Conservation (phyloP, 208 protist species). For the Acanthamoeba royreba region DNA sequence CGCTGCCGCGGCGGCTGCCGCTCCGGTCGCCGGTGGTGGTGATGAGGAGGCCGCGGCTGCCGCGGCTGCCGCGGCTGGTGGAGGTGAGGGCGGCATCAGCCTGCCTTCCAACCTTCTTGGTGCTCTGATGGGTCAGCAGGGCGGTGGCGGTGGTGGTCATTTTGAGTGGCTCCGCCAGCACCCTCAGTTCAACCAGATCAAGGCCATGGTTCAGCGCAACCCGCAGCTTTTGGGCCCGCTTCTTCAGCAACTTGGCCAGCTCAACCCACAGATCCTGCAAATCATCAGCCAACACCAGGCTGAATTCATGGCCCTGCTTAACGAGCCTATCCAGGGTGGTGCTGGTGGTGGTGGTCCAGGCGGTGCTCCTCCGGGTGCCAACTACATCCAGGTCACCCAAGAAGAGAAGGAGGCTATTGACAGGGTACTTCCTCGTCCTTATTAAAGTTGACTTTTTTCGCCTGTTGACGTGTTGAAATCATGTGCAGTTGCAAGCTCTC, state of each 20-base stretch:
- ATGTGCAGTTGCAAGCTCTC: conserved; percentile 25
- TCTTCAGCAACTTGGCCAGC: conserved; percentile 62
- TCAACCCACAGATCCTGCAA: conserved; percentile 73
- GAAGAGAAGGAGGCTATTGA: conserved; percentile 49
- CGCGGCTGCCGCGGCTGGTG: not conserved
- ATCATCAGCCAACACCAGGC: conserved; percentile 73
- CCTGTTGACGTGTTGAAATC: not conserved
- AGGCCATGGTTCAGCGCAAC: conserved; percentile 63
- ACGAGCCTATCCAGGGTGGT: conserved; percentile 44
- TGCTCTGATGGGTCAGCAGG: not conserved
- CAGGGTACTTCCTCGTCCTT: not conserved
- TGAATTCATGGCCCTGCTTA: conserved; percentile 75
- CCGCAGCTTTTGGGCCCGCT: conserved; percentile 65
- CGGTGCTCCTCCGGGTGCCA: not conserved
- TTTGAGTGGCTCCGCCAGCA: conserved; percentile 63
- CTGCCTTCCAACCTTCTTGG: conserved; percentile 21
- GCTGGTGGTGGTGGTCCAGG: not conserved
- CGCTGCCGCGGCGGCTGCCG: not conserved
- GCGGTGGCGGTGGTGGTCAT: not conserved
- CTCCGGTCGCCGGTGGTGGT: not conserved
- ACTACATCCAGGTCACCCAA: conserved; percentile 29
- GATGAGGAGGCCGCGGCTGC: not conserved
- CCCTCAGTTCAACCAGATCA: conserved; percentile 68
- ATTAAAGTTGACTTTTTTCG: not conserved
- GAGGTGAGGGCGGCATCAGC: conserved; percentile 1